These are phyloP conservation scores for Plasmodium vivax DNA, from an alignment of 169 alveolate species.

Conservation along the genomic window DNA sequence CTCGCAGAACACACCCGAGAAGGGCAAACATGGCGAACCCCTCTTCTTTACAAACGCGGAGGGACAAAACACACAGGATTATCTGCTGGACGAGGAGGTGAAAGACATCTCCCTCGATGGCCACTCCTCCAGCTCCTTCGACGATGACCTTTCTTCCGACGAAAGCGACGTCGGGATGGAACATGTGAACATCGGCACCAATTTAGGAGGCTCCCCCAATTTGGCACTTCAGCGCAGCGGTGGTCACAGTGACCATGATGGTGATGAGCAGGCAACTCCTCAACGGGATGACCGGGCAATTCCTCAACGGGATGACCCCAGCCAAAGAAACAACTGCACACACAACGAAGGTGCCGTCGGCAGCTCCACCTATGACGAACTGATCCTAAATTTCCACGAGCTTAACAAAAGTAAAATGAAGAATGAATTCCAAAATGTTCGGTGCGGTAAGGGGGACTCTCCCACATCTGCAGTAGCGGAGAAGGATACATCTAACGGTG, in stretches of 20 bases:
- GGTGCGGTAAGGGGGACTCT: background rate
- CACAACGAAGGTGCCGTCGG: background rate
- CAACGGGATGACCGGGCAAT: background rate
- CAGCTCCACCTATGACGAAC: conserved; percentile 59
- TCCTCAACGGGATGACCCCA: background rate
- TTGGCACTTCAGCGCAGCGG: background rate
- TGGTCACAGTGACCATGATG: background rate
- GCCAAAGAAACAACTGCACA: background rate
- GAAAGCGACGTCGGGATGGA: conserved; percentile 7
- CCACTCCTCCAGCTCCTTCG: background rate
- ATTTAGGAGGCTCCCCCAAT: background rate
- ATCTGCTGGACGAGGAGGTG: background rate
- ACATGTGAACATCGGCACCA: background rate
- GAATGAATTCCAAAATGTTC: conserved; percentile 9
- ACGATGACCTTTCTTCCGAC: conserved; percentile 14
- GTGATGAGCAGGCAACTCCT: background rate
- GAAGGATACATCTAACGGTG: background rate
- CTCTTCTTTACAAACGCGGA: background rate
- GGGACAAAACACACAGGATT: background rate
- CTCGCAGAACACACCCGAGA: background rate
- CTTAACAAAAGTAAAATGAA: conserved; percentile 37
- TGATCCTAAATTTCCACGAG: conserved; percentile 19
- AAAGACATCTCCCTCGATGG: background rate
- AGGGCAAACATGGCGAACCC: background rate
- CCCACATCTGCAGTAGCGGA: background rate